Percentiles rank a stretch among this genome's conserved stretches.
These are phyloP conservation scores for Boletus reticuloceps DNA, from an alignment of 768 basidiomycete species.

Conservation along the genomic window DNA sequence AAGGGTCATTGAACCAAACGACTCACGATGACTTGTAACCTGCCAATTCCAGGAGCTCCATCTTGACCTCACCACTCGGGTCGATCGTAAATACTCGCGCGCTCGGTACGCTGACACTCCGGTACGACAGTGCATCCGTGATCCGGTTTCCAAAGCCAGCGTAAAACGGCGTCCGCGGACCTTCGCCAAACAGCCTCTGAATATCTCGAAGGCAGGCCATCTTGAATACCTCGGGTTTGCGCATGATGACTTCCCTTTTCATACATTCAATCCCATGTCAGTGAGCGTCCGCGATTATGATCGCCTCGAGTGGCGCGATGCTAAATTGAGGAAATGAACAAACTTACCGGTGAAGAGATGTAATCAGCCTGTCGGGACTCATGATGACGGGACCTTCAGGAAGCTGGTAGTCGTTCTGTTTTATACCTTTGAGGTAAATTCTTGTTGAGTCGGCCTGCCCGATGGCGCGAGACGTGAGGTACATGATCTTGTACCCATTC, in stretches of 20 bases:
- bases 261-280: not conserved
- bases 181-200: constrained; percentile 80
- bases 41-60: constrained; percentile 93
- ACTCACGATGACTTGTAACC: constrained; percentile 95
- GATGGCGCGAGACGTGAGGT: constrained; percentile 94
- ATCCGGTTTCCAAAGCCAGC: constrained; percentile 98
- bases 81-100: constrained; percentile 97
- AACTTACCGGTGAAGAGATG: constrained; percentile 85
- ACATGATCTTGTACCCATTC: constrained; percentile 98
- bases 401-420: constrained; percentile 93
- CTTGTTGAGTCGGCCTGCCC: constrained; percentile 97
- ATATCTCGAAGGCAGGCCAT: constrained; percentile 99
- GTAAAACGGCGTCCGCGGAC: constrained; percentile 78
- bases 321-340: not conserved
- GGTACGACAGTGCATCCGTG: constrained; percentile 97
- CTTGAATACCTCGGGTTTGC: constrained; percentile 99
- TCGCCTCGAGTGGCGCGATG: not conserved
- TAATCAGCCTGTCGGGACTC: constrained; percentile 95
- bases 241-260: constrained; percentile 92
- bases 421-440: constrained; percentile 91
- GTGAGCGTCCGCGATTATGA: not conserved
- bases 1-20: not conserved
- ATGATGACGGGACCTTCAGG: constrained; percentile 98
- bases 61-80: constrained; percentile 91
- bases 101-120: constrained; percentile 92